Evolutionary conservation across 2,329 filamentous ascomycete genomes (phyloP).

Genomic region (Podosphaera leucotricha): DNA sequence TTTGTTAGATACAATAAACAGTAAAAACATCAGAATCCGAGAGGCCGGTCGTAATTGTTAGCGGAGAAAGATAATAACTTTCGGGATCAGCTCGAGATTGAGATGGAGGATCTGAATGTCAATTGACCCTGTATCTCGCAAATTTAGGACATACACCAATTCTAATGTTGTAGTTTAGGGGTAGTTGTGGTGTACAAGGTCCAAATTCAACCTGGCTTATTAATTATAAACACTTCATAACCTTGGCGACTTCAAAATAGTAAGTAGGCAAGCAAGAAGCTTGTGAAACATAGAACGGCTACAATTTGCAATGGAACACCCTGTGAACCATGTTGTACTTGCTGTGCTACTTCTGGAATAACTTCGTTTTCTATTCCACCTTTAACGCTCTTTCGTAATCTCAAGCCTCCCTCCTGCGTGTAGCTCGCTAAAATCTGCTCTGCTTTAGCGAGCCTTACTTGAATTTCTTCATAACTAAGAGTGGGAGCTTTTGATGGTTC

Average conservation of each 20-base stretch:
- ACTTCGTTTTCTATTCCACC: slow-evolving; percentile 24
- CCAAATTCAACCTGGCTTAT: neutral
- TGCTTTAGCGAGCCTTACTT: slow-evolving; percentile 50
- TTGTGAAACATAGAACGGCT: slow-evolving; percentile 61
- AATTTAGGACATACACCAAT: neutral
- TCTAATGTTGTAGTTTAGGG: neutral
- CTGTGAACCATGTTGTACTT: slow-evolving; percentile 20
- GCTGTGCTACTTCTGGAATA: slow-evolving; percentile 28
- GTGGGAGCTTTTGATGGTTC: slow-evolving; percentile 14
- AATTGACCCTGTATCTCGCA: neutral
- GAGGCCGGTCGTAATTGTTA: too few relatives aligned
- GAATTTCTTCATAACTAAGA: slow-evolving; percentile 32
- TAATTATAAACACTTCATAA: neutral
- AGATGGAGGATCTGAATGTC: too few relatives aligned
- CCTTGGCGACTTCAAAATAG: slow-evolving; percentile 47
- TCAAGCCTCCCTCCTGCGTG: slow-evolving; percentile 46
- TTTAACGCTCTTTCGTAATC: slow-evolving; percentile 51
- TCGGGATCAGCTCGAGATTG: too few relatives aligned
- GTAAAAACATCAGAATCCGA: too few relatives aligned
- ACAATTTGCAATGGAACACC: slow-evolving; percentile 76
- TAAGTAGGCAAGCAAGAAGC: slow-evolving; percentile 86
- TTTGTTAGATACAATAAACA: too few relatives aligned
- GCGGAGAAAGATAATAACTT: too few relatives aligned
- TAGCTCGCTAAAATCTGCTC: slow-evolving; percentile 48
- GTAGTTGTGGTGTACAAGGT: neutral